Evolutionary conservation across 2,329 filamentous ascomycete species (phyloP), one percentile per base, ranked within the genome.

Genomic region (Blastomyces emzantsi): DNA sequence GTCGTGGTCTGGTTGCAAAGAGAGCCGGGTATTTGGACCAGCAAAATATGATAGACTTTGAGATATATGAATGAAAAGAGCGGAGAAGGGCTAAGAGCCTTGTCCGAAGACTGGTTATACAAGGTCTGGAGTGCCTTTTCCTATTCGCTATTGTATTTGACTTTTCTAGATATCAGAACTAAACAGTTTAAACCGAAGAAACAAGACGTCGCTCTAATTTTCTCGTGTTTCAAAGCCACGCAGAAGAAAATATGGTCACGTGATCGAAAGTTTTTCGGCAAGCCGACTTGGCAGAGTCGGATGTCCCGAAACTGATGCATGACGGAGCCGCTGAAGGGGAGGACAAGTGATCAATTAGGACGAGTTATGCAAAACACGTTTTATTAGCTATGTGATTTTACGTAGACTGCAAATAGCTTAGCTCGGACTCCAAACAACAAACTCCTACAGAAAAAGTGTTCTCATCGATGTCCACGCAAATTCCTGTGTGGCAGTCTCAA

Each of bases 381-480:
- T 49, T 60, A 60, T 60, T 60, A 36, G 22, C 17, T 49, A 49
- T 8, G 19, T 6, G 19, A 15, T 17, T 60, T 22, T 22, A 30
- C 7, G 11, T 28, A 59, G 11, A 8, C 9, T n/a, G 25, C 30
- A 49, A 60, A 36, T 47, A 49, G n/a, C 56, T 30, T 30, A 49
- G 9, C 25, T n/a, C 39, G 22, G 28, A 60, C 43, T 49, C 57
- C 57, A 36, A 11, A 28, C 15, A 49, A 47, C 15, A 60, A 60
- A 60, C 39, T 60, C 39, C 57, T 49, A 47, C 25, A 66, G 63
- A 64, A 63, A 66, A 64, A 63, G 64, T 64, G 52, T 52, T 39
- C n/a, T 25, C 25, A 28, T 62, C 67, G 69, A 69, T 71, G 68
- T 70, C 70, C 63, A 64, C 47, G 61, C 58, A 60, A 47, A 36